These are phyloP conservation scores for Angophora floribunda DNA, from an alignment of 345 rosid species.

Conservation along the genomic window DNA sequence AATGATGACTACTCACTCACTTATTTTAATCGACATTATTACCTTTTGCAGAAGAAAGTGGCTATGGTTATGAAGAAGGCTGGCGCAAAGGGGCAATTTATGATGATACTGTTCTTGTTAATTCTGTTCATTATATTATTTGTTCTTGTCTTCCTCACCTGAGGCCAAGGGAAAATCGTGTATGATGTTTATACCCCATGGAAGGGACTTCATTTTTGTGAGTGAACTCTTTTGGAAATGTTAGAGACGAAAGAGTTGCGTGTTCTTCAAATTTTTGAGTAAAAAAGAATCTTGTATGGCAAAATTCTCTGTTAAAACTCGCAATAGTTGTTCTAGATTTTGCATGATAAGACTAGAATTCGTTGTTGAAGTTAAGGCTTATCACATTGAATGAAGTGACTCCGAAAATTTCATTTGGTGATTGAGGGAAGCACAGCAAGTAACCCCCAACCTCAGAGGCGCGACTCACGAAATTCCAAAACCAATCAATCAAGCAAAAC, in stretches of 20 bases:
- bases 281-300: neutral
- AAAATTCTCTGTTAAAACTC: neutral
- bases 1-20: neutral
- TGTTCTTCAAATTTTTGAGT: neutral
- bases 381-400: neutral
- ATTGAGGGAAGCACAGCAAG: neutral
- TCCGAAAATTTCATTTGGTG: neutral
- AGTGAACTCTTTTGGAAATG: neutral
- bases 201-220: neutral
- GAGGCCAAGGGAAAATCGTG: neutral
- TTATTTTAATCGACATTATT: neutral
- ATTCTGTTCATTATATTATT: slow-evolving; percentile 79
- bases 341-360: neutral
- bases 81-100: slow-evolving; percentile 79
- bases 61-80: slow-evolving; percentile 99
- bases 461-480: neutral
- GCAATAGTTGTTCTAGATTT: neutral
- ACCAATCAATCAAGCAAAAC: neutral
- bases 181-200: neutral
- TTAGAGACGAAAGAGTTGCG: neutral
- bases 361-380: neutral
- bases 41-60: slow-evolving; percentile 74
- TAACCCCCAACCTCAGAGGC: neutral
- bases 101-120: slow-evolving; percentile 85
- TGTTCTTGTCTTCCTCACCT: slow-evolving; percentile 80